These are phyloP conservation scores for Eudorina sp. DNA, from an alignment of 139 green algal species.

Conservation along the genomic window DNA sequence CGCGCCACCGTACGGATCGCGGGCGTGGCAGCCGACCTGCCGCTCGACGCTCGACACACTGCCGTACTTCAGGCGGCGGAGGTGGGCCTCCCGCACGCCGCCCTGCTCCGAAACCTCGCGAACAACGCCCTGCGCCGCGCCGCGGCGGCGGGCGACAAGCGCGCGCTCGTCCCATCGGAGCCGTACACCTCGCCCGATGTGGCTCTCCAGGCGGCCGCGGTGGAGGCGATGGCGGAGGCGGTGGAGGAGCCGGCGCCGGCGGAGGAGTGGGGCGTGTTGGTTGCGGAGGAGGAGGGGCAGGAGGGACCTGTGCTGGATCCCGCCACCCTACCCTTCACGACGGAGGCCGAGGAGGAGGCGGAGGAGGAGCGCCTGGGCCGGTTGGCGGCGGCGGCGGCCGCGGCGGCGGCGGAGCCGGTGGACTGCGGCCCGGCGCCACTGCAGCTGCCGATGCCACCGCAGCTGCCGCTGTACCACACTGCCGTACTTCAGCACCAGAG, in stretches of 20 bases:
- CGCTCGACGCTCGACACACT: constrained; percentile 37
- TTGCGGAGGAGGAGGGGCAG: neutral
- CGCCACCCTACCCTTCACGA: no score
- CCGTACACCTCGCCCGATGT: neutral
- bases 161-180: constrained; percentile 6
- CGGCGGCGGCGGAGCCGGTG: neutral
- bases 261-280: neutral
- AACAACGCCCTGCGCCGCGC: constrained; percentile 50
- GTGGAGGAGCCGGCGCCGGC: neutral
- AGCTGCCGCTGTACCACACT: constrained; percentile 36
- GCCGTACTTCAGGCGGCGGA: constrained; percentile 71
- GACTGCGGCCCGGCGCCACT: neutral
- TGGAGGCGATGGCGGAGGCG: neutral
- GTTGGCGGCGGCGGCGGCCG: neutral
- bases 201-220: neutral
- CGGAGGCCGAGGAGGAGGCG: neutral
- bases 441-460: constrained; percentile 41
- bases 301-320: no score
- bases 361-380: neutral
- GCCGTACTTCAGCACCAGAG: constrained; percentile 29
- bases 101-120: constrained; percentile 76
- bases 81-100: constrained; percentile 73
- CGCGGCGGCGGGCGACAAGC: constrained; percentile 8
- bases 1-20: constrained; percentile 63
- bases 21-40: constrained; percentile 58